Base-by-base conservation (phyloP, 805 yeast species). In the Hanseniaspora clermontiae region DNA sequence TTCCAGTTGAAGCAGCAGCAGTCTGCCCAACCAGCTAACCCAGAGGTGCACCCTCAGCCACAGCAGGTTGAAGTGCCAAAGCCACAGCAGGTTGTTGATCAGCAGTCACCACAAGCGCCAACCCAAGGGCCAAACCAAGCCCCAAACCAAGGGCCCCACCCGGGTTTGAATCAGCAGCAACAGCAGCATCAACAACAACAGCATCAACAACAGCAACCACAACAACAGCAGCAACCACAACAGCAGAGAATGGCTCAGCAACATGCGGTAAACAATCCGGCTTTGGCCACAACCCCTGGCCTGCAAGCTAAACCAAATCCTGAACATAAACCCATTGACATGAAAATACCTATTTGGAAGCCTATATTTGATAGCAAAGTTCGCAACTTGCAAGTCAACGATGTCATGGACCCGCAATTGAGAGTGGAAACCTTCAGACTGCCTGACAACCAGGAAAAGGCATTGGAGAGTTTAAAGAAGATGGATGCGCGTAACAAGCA, bases 401-500 rank as follows among this genome's bases (percentile, higher is more conserved):
- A 46, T 14, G 49, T 52, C 5, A 52, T 24, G 6, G 50, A 45
- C 38, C 50, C 50, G 17, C 39, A 27, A 10, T 3, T 45, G 3
- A 19, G 40, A 14, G 39, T 37, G 37, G 56, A 52, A 10, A 52
- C 56, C 5, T 52, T 52, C 39, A 49, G 45, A 14, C 38, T 52
- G 6, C 48, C 56, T 17, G 19, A 43, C 60, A 61, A 38, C 57
- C 60, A 32, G 38, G 58, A 53, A 58, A 59, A 27, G 24, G 38
- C 36, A 12, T 24, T 47, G 15, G 43, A 57, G 49, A 36, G 60
- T 59, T 51, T 64, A 55, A 51, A 64, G 59, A 48, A 57, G 58
- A 24, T 59, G 51, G 36, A 53, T 20, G 29, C 52, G 56, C 20
- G 53, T 42, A 55, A 58, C 32, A 62, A 52, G 40, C 60, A 61